phyloP scores from a whole-genome alignment of 1,284 basidiomycete genomes.

The Cryptococcus sp. region DNA sequence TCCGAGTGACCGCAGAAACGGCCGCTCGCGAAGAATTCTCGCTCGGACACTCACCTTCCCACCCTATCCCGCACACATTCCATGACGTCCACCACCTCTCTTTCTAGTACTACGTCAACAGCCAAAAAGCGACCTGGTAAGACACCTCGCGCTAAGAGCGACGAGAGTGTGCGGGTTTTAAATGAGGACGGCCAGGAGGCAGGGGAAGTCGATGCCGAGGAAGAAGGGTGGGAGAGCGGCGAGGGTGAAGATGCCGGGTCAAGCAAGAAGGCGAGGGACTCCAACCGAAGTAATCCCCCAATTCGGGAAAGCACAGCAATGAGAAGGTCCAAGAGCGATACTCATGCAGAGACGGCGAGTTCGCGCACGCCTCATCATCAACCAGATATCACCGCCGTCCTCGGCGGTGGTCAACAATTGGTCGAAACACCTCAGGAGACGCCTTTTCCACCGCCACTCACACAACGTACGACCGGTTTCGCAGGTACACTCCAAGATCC shows the following conservation, averaged over 20 bases:
- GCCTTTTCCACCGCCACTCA: slow-evolving; percentile 12
- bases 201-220: slow-evolving; percentile 22
- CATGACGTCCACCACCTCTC: slow-evolving; percentile 20
- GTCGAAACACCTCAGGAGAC: slow-evolving; percentile 5
- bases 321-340: slow-evolving; percentile 33
- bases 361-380: slow-evolving; percentile 1
- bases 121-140: slow-evolving; percentile 8
- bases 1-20: slow-evolving; percentile 17
- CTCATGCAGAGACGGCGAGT: slow-evolving; percentile 18
- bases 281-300: slow-evolving; percentile 1
- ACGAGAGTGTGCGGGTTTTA: slow-evolving; percentile 22
- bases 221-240: slow-evolving; percentile 40
- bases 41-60: slow-evolving; percentile 39
- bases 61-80: slow-evolving; percentile 34
- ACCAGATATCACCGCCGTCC: slow-evolving; percentile 3
- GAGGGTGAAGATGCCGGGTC: slow-evolving; percentile 22
- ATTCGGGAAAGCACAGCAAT: slow-evolving; percentile 12
- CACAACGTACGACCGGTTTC: slow-evolving; percentile 35
- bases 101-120: slow-evolving; percentile 12
- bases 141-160: slow-evolving; percentile 19
- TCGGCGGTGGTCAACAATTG: slow-evolving; percentile 3
- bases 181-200: slow-evolving; percentile 23
- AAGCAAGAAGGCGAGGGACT: slow-evolving; percentile 8
- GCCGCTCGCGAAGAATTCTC: slow-evolving; percentile 26
- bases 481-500: slow-evolving; percentile 31